Conservation (phyloP, 805 yeast genomes). For the Starmera quercuum region DNA sequence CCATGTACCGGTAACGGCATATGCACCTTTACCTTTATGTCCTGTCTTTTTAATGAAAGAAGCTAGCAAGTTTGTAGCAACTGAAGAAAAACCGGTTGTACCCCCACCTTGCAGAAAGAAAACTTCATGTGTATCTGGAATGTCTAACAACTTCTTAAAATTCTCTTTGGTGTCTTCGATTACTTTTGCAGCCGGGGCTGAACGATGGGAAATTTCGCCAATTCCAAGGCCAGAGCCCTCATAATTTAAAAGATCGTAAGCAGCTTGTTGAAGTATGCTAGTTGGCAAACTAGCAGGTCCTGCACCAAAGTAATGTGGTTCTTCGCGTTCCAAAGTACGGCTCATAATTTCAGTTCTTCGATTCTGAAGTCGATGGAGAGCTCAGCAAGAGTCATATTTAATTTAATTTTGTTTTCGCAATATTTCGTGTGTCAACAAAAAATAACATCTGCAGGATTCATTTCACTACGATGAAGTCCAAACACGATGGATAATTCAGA, state of each 20-base stretch:
- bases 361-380: too few relatives aligned
- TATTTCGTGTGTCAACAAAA: too few relatives aligned
- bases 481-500: too few relatives aligned
- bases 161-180: conserved; percentile 70
- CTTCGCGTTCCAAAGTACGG: conserved; percentile 47
- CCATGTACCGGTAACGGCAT: conserved; percentile 92
- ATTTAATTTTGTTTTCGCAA: too few relatives aligned
- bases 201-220: conserved; percentile 96
- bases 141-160: conserved; percentile 52
- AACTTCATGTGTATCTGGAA: conserved; percentile 92
- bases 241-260: conserved; percentile 70
- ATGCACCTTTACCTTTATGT: conserved; percentile 72
- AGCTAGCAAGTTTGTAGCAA: conserved; percentile 77
- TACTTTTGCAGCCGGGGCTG: conserved; percentile 69
- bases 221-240: conserved; percentile 71
- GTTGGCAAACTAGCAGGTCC: conserved; percentile 95
- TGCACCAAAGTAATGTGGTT: conserved; percentile 90
- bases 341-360: conserved; percentile 3
- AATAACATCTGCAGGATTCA: too few relatives aligned
- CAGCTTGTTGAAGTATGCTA: conserved; percentile 78
- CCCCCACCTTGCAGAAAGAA: conserved; percentile 98
- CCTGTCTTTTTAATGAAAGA: conserved; percentile 66
- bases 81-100: conserved; percentile 88
- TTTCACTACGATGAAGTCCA: too few relatives aligned
- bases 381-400: neutral